Evolutionary conservation across 805 yeast genomes (phyloP).

Genomic region (Candida hispaniensis): DNA sequence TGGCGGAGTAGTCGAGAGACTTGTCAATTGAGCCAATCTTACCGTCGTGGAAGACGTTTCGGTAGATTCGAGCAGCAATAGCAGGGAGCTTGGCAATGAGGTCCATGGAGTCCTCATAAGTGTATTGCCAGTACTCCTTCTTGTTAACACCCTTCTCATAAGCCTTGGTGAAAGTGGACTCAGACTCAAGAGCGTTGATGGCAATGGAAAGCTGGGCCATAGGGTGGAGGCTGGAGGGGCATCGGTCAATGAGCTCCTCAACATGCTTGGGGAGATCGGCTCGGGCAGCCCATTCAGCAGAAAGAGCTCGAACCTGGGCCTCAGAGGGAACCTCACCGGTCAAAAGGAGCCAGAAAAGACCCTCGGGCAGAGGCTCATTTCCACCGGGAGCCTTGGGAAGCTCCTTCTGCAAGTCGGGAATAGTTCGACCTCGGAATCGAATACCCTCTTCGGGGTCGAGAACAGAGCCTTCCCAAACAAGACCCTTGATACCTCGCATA

Average conservation of each 20-base stretch:
- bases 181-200: slow-evolving; percentile 59
- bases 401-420: slow-evolving; percentile 63
- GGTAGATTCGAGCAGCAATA: slow-evolving; percentile 64
- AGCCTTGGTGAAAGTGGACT: slow-evolving; percentile 59
- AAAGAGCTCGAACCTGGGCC: slow-evolving; percentile 45
- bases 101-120: slow-evolving; percentile 59
- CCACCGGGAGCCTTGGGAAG: slow-evolving; percentile 65
- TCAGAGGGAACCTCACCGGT: slow-evolving; percentile 63
- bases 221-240: slow-evolving; percentile 65
- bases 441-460: slow-evolving; percentile 79
- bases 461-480: slow-evolving; percentile 85
- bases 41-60: slow-evolving; percentile 48
- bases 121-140: slow-evolving; percentile 63
- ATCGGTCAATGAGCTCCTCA: slow-evolving; percentile 45
- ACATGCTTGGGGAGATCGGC: slow-evolving; percentile 57
- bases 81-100: slow-evolving; percentile 65
- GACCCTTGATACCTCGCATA: slow-evolving; percentile 78
- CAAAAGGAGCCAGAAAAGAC: slow-evolving; percentile 63
- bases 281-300: slow-evolving; percentile 53
- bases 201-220: slow-evolving; percentile 78
- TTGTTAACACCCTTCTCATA: slow-evolving; percentile 62
- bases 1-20: slow-evolving; percentile 59
- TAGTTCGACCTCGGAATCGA: slow-evolving; percentile 74
- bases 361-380: slow-evolving; percentile 52
- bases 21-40: slow-evolving; percentile 41